Base-by-base conservation (phyloP, 176 grass and related monocot species). In the Dendrocalamus sinicus region DNA sequence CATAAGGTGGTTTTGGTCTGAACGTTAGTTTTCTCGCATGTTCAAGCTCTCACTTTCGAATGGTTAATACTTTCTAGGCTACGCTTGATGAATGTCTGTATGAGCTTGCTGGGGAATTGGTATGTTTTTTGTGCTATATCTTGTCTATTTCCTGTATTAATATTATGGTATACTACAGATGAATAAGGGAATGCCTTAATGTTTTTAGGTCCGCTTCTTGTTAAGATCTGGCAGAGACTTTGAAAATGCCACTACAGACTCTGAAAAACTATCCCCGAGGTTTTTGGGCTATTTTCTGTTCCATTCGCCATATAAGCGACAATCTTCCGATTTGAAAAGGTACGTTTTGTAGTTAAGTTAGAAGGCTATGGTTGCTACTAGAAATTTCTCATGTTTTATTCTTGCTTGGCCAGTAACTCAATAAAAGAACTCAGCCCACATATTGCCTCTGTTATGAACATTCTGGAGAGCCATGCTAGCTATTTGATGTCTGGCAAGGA, bases 401-500 rank as follows among this genome's bases (percentile, higher is more conserved):
- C 19, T 81, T 92, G 1, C 89, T 83, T 73, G 55, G 22, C 65
- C 89, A 94, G 96, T 71, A 90, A 89, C 60, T 87, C 91, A 30
- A 83, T 87, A 63, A 98, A 98, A 92, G 96, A 98, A 82, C 91
- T 98, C 65, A 98, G 93, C 77, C 96, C 93, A 72, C 96, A 98
- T 77, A 92, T 98, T 88, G 86, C 89, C 51, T 98, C 96, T 91
- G 96, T 98, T 52, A 98, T 95, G 89, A 98, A 94, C 71, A 98
- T 98, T 91, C 83, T 98, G 76, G 96, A 95, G 88, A 91, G 84
- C 65, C 96, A 98, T 93, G 96, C 93, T 83, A 94, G 91, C 88
- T 92, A 95, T 80, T 87, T 98, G 76, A 98, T 98, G 93, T 98
- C 96, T 88, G 96, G 91, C 82, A 98, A 95, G 88, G 96, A 95